These are phyloP conservation scores for Ceriops decandra DNA, from an alignment of 345 rosid species.

Conservation along the genomic window DNA sequence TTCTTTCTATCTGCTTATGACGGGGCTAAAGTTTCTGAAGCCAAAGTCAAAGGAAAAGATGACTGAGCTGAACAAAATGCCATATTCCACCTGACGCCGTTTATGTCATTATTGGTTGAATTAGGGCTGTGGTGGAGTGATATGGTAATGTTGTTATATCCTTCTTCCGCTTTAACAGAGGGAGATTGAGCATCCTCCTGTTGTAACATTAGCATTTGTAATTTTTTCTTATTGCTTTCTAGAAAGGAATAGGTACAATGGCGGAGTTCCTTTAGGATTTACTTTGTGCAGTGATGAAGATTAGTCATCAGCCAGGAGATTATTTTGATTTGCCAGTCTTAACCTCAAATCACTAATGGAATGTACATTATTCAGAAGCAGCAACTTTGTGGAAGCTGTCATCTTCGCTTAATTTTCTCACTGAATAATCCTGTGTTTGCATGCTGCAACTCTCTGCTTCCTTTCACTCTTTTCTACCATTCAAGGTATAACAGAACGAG, in stretches of 20 bases:
- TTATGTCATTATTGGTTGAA: slow-evolving; percentile 3
- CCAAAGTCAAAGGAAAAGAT: slow-evolving; percentile 74
- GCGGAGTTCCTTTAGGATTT: no score
- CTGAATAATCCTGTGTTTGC: not conserved
- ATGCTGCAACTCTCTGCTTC: no score
- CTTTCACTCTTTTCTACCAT: no score
- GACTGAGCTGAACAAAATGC: slow-evolving; percentile 29
- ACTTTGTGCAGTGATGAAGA: not conserved
- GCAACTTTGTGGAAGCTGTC: not conserved
- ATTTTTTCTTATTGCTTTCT: slow-evolving; percentile 13
- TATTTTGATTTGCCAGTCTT: not conserved
- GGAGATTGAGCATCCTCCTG: slow-evolving; percentile 26
- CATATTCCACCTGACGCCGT: slow-evolving; percentile 1
- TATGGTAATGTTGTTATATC: not conserved
- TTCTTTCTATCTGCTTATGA: slow-evolving; percentile 75
- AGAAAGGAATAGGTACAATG: not conserved
- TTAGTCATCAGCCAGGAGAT: not conserved
- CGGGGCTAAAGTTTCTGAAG: slow-evolving; percentile 46
- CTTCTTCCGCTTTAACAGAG: slow-evolving; percentile 9
- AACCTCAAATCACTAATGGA: not conserved
- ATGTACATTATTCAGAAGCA: slow-evolving; percentile 1
- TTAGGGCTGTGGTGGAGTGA: slow-evolving; percentile 1
- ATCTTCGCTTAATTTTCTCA: not conserved
- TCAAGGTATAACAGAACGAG: not conserved
- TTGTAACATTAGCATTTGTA: slow-evolving; percentile 30